Evolutionary conservation across 176 grass and related monocot species (phyloP), one percentile per base, ranked within the genome.

Genomic region (Hyparrhenia diplandra): DNA sequence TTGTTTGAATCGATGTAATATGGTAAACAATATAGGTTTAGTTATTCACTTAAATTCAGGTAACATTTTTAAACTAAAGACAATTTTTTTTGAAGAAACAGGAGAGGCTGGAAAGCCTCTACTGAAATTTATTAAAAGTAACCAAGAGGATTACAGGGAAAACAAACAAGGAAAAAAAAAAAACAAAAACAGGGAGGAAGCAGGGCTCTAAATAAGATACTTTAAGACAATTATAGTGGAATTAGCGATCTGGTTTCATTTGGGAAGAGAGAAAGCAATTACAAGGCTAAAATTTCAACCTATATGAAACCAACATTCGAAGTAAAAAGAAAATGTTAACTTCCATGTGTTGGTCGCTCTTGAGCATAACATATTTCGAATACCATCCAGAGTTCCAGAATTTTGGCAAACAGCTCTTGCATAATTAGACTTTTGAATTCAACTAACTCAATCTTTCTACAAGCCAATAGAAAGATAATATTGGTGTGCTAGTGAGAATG

Each of bases 351-450:
- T 73, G 14, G 24, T 67, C 47, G 67, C 36, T 81, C n/a, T 24
- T 79, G 41, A 76, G 42, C 43, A 59, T 34, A 41, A 66, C 16
- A 68, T 84, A 67, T 37, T 83, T 83, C 29, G 13, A 79, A 13
- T 10, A 31, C 51, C 27, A 51, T 14, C 8, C 4, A 32, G 40
- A 66, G 27, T 20, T 16, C 16, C 4, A 32, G 40, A 66, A 20
- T 20, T 16, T 76, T 62, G 35, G 13, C 5, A 37, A 42, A 5
- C 21, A 20, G 74, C n/a, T n/a, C n/a, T n/a, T n/a, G n/a, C n/a
- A n/a, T n/a, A n/a, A n/a, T n/a, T n/a, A n/a, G n/a, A n/a, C n/a
- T 16, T 61, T 76, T 61, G 4, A 71, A 31, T 69, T 35, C 30
- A 23, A 6, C 39, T 6, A 66, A 16, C 28, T 54, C 34, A 20